phyloP scores from a whole-genome alignment of 306 rosid species.

The Pueraria montana region DNA sequence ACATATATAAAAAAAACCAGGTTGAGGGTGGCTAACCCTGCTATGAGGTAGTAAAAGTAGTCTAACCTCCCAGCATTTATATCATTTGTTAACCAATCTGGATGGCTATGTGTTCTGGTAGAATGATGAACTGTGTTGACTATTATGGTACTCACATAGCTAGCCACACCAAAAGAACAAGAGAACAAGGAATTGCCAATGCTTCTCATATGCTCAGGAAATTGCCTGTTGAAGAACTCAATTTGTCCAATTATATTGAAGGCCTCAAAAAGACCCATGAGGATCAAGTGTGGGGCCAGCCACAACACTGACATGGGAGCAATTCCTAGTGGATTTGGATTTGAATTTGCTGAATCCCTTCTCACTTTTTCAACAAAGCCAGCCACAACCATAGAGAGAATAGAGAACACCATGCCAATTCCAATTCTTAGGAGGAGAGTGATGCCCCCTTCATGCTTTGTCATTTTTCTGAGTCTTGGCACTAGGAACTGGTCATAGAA shows the following conservation, averaged over 20 bases:
- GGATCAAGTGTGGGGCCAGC: slow-evolving; percentile 68
- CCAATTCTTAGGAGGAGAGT: slow-evolving; percentile 71
- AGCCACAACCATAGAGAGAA: slow-evolving; percentile 67
- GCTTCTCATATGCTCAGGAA: slow-evolving; percentile 79
- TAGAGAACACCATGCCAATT: slow-evolving; percentile 66
- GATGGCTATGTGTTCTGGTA: slow-evolving; percentile 42
- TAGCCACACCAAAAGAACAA: slow-evolving; percentile 55
- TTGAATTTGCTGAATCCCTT: slow-evolving; percentile 53
- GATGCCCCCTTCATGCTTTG: slow-evolving; percentile 69
- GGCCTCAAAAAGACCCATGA: slow-evolving; percentile 71
- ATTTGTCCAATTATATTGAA: slow-evolving; percentile 62
- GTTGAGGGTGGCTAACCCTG: slow-evolving; percentile 55
- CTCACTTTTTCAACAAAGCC: slow-evolving; percentile 67
- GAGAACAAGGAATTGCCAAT: slow-evolving; percentile 67
- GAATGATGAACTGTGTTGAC: slow-evolving; percentile 59
- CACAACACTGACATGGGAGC: slow-evolving; percentile 63
- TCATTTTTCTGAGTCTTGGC: slow-evolving; percentile 58
- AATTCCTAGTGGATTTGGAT: slow-evolving; percentile 40
- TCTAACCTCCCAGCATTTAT: slow-evolving; percentile 74
- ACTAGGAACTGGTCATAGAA: slow-evolving; percentile 63
- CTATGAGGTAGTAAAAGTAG: slow-evolving; percentile 69
- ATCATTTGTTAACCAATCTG: slow-evolving; percentile 74
- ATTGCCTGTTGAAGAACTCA: slow-evolving; percentile 73
- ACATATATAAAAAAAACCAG: slow-evolving; percentile 54
- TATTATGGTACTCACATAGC: slow-evolving; percentile 54